Evolutionary conservation across 1,284 basidiomycete species (phyloP).

Genomic region (Pseudozyma sp.): DNA sequence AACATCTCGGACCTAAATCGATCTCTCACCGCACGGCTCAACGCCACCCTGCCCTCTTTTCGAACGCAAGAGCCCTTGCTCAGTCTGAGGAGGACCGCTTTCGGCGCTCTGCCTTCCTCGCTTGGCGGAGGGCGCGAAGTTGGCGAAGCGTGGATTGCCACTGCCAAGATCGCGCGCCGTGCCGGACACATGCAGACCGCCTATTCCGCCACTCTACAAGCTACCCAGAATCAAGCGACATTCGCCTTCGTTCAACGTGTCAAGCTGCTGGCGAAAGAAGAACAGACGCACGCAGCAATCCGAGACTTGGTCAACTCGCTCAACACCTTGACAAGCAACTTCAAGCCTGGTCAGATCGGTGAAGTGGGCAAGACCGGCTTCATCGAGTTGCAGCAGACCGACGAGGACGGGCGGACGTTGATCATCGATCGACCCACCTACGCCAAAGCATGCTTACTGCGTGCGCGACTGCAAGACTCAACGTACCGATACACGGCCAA

Average conservation of each 20-base stretch:
- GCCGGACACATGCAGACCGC: conserved; percentile 96
- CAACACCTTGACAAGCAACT: conserved; percentile 40
- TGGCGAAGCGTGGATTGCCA: conserved; percentile 79
- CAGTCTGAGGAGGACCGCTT: conserved; percentile 88
- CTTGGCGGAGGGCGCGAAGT: conserved; percentile 69
- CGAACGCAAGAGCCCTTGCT: conserved; percentile 90
- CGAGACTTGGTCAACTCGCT: conserved; percentile 88
- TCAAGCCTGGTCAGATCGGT: conserved; percentile 32
- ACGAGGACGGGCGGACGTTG: conserved; percentile 22
- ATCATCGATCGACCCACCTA: conserved; percentile 32
- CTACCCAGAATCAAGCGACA: conserved; percentile 79
- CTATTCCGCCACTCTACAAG: conserved; percentile 94
- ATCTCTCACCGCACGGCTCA: conserved; percentile 76
- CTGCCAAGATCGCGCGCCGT: conserved; percentile 93
- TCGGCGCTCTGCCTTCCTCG: conserved; percentile 70
- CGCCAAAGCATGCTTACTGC: conserved; percentile 82
- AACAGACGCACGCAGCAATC: conserved; percentile 86
- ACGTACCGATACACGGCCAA: conserved; percentile 82
- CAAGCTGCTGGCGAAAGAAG: conserved; percentile 83
- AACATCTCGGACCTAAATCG: conserved; percentile 42
- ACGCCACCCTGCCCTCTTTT: conserved; percentile 88
- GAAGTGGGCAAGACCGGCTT: conserved; percentile 15
- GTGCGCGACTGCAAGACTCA: conserved; percentile 92
- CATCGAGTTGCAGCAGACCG: conserved; percentile 39
- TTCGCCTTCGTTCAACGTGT: conserved; percentile 92